Base-by-base conservation (phyloP, 345 rosid species). In the Populus deltoides region DNA sequence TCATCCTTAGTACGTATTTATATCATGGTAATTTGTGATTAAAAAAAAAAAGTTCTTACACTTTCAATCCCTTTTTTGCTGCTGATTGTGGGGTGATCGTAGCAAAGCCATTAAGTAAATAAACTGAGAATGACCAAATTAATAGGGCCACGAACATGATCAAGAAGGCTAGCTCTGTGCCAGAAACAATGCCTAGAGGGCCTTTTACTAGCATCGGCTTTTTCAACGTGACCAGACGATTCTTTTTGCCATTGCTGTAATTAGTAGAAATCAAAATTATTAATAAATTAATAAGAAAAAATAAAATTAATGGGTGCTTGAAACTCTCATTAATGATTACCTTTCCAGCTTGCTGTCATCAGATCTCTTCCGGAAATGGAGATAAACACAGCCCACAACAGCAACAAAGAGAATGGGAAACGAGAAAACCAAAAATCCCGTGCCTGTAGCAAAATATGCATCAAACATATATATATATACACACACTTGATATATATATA, bases 171-270 rank as follows among this genome's bases (percentile, higher is more conserved):
- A 95, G 35, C 82, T 93, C 99, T 29, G 77, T 79, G 65, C 83
- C 75, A 2, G 97, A 86, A 45, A 95, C 97, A 71, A 95, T 90
- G 78, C 99, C 99, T 3, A 92, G 78, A 18, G 99, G 98, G 7
- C 98, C 97, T 70, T 85, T 93, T 81, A 87, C 92, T 18, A 93
- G 70, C 88, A 89, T 83, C n/a, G 95, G 94, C 76, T 47, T 86
- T 85, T 75, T 90, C 88, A 81, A 88, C 41, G 38, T 15, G 8
- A 63, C 83, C 57, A 55, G 27, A 1, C 18, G 2, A 11, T 74
- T 66, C 12, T 73, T 76, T 51, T 38, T 63, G 41, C 77, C 74
- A 5, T 66, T 80, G 45, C 88, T 74, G 83, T 47, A 61, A 29
- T 31, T 0, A 22, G 11, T 3, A 25, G 41, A 36, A 10, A 15